Evolutionary conservation across 371 early-diverging fungal genomes (phyloP).

Genomic region (Dichotomocladium elegans): DNA sequence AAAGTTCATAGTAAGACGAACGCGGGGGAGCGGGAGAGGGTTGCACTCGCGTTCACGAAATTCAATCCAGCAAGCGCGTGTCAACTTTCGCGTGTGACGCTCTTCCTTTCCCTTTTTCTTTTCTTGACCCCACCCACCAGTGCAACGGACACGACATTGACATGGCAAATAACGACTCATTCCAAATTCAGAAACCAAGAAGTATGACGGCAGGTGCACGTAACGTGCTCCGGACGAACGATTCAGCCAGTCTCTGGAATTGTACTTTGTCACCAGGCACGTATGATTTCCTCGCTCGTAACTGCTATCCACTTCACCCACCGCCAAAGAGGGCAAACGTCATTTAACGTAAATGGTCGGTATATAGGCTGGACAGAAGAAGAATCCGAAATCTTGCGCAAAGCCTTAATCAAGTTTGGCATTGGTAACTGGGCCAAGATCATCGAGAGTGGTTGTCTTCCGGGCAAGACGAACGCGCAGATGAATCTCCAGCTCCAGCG

Average conservation of each 20-base stretch:
- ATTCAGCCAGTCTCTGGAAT: constrained; percentile 90
- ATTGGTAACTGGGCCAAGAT: constrained; percentile 95
- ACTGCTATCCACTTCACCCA: background rate
- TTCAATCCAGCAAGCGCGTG: too few species aligned
- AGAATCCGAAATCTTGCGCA: constrained; percentile 78
- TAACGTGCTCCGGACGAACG: constrained; percentile 87
- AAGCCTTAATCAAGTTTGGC: constrained; percentile 85
- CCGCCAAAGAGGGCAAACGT: background rate
- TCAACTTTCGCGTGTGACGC: background rate
- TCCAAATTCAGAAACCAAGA: constrained; percentile 54
- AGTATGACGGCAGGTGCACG: constrained; percentile 87
- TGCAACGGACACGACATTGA: background rate
- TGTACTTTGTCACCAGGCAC: constrained; percentile 85
- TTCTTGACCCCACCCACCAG: background rate
- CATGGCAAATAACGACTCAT: constrained; percentile 22
- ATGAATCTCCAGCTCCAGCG: constrained; percentile 92
- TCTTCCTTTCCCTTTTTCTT: constrained; percentile 12
- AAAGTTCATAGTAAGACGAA: constrained; percentile 14
- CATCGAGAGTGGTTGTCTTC: constrained; percentile 77
- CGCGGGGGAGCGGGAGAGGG: background rate
- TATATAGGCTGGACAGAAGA: constrained; percentile 79
- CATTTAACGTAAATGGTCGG: background rate
- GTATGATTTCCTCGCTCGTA: too few species aligned
- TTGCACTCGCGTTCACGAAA: too few species aligned
- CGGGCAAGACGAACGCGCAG: constrained; percentile 92